These are phyloP conservation scores for Jamesozyma rosinii DNA, from an alignment of 805 yeast species.

Conservation along the genomic window DNA sequence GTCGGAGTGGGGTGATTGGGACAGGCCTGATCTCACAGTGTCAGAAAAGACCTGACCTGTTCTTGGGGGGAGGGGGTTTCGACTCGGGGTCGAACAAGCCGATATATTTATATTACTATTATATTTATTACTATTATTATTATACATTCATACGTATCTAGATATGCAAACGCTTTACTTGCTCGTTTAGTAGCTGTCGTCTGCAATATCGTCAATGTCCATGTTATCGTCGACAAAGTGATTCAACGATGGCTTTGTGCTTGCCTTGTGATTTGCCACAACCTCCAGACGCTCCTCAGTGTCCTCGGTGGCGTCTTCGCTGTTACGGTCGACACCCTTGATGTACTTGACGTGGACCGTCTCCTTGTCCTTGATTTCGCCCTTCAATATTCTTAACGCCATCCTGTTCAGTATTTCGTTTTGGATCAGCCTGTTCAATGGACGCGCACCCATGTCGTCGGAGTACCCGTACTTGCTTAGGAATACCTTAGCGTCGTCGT, in stretches of 20 bases:
- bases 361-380: conserved; percentile 84
- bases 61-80: too few species aligned
- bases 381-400: conserved; percentile 81
- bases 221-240: conserved; percentile 50
- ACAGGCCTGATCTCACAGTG: too few species aligned
- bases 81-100: too few species aligned
- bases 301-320: conserved; percentile 8
- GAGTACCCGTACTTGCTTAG: conserved; percentile 83
- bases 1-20: too few species aligned
- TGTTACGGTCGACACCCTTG: conserved; percentile 21
- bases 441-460: conserved; percentile 92
- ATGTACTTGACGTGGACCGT: conserved; percentile 53
- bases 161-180: too few species aligned
- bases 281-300: conserved; percentile 64
- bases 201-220: conserved; percentile 41
- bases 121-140: too few species aligned
- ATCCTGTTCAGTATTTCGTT: conserved; percentile 75
- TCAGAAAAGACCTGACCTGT: too few species aligned
- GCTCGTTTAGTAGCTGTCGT: not conserved
- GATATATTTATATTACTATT: too few species aligned
- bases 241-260: conserved; percentile 33
- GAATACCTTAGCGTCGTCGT: conserved; percentile 69
- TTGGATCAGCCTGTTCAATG: conserved; percentile 87
- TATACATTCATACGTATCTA: too few species aligned
- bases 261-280: conserved; percentile 72